Conservation (phyloP, 176 grass and related monocot species). For the Juncus effusus region DNA sequence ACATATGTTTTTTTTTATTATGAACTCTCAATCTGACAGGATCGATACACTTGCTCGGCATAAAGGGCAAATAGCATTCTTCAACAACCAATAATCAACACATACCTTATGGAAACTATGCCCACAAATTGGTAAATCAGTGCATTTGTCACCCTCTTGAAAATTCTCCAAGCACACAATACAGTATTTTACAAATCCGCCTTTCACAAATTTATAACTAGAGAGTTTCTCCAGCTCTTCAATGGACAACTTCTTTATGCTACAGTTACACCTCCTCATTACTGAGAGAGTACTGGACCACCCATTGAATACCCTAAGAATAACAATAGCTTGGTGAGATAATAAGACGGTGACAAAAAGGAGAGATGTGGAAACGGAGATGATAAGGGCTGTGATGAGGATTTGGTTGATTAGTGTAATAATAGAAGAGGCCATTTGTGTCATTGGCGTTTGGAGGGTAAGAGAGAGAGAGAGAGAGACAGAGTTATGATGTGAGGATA, state of each 20-base stretch:
- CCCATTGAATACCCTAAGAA: conserved; percentile 9
- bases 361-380: conserved; percentile 4
- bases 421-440: conserved; percentile 3
- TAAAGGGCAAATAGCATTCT: conserved; percentile 10
- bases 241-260: neutral
- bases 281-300: conserved; percentile 13
- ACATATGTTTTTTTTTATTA: too few species aligned
- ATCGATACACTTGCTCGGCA: conserved; percentile 5
- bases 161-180: conserved; percentile 20
- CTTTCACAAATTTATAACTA: neutral
- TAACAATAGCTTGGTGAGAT: neutral
- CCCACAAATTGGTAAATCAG: conserved; percentile 5
- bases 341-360: conserved; percentile 6
- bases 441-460: neutral
- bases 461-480: neutral
- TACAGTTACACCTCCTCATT: neutral
- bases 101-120: conserved; percentile 16
- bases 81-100: conserved; percentile 22
- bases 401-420: conserved; percentile 1
- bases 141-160: conserved; percentile 15
- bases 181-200: neutral
- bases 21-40: too few species aligned
- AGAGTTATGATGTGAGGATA: neutral
- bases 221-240: conserved; percentile 13
- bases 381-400: neutral